Evolutionary conservation across 306 rosid genomes (phyloP).

Genomic region (Trifolium dubium): DNA sequence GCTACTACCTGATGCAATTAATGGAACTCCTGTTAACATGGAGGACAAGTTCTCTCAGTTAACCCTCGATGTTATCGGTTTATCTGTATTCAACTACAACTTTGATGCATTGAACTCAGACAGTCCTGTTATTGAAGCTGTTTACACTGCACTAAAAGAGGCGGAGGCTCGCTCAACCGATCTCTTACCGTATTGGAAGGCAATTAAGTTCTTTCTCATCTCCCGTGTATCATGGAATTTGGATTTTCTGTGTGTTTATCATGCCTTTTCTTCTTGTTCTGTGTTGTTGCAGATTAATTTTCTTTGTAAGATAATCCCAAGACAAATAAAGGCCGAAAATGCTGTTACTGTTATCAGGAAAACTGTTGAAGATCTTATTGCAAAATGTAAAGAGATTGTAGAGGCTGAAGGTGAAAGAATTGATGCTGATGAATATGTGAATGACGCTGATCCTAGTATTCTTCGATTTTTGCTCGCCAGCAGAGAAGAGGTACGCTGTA

Average conservation of each 20-base stretch:
- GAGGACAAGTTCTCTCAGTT: conserved; percentile 86
- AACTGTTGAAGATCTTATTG: conserved; percentile 89
- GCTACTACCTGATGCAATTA: conserved; percentile 64
- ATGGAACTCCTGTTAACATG: conserved; percentile 84
- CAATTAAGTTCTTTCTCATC: conserved; percentile 40
- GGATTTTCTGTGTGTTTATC: not conserved
- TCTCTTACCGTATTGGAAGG: conserved; percentile 97
- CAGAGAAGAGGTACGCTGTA: conserved; percentile 79
- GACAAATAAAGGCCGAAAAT: conserved; percentile 89
- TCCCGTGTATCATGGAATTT: conserved; percentile 14
- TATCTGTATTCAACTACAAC: conserved; percentile 90
- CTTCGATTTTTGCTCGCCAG: conserved; percentile 92
- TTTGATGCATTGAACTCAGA: conserved; percentile 76
- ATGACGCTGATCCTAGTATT: conserved; percentile 86
- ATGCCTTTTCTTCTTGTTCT: conserved; percentile 15
- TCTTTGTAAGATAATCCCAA: conserved; percentile 82
- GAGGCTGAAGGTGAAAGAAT: conserved; percentile 92
- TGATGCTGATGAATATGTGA: conserved; percentile 79
- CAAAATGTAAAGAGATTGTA: conserved; percentile 85
- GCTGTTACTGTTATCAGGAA: conserved; percentile 72
- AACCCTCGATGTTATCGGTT: conserved; percentile 94
- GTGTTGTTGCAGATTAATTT: conserved; percentile 60
- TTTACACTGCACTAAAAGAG: conserved; percentile 93
- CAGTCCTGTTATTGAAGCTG: conserved; percentile 92
- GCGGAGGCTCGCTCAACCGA: conserved; percentile 97